Conservation (phyloP, 805 yeast genomes). For the Yarrowia keelungensis region DNA sequence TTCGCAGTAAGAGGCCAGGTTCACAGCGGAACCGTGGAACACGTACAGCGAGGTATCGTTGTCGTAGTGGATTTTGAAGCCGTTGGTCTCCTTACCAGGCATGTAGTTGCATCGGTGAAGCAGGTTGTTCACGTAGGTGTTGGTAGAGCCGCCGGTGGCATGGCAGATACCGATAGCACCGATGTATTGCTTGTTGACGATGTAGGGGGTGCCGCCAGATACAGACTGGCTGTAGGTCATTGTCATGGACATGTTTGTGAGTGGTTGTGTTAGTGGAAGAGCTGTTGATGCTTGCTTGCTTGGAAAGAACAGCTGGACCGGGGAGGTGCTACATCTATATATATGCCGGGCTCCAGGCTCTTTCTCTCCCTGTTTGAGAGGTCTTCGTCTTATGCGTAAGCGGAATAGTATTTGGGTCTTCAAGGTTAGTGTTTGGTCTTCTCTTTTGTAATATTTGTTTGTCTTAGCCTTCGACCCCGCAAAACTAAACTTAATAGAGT, state of each 20-base stretch:
- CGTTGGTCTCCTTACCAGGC: conserved; percentile 33
- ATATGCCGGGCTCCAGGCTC: neutral
- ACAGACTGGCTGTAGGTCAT: conserved; percentile 35
- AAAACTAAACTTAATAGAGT: neutral
- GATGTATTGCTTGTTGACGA: conserved; percentile 27
- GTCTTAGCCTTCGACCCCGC: conserved; percentile 13
- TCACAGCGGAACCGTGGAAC: conserved; percentile 30
- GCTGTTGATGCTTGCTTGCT: neutral
- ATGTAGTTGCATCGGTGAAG: conserved; percentile 31
- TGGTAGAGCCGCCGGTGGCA: conserved; percentile 29
- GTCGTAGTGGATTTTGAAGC: conserved; percentile 30
- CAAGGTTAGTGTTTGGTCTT: conserved; percentile 4
- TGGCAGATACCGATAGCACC: conserved; percentile 31
- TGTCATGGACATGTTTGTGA: conserved; percentile 14
- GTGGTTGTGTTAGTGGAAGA: neutral
- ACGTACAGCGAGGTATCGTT: conserved; percentile 31
- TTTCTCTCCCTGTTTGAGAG: neutral
- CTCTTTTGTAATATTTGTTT: neutral
- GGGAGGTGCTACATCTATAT: conserved; percentile 4
- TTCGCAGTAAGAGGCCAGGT: conserved; percentile 30
- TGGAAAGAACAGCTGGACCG: neutral
- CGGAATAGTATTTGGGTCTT: neutral
- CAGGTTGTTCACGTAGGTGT: conserved; percentile 30
- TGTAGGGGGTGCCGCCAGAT: conserved; percentile 33
- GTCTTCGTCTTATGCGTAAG: conserved; percentile 14